phyloP scores from a whole-genome alignment of 345 rosid species.

The Eucalyptus rudis region DNA sequence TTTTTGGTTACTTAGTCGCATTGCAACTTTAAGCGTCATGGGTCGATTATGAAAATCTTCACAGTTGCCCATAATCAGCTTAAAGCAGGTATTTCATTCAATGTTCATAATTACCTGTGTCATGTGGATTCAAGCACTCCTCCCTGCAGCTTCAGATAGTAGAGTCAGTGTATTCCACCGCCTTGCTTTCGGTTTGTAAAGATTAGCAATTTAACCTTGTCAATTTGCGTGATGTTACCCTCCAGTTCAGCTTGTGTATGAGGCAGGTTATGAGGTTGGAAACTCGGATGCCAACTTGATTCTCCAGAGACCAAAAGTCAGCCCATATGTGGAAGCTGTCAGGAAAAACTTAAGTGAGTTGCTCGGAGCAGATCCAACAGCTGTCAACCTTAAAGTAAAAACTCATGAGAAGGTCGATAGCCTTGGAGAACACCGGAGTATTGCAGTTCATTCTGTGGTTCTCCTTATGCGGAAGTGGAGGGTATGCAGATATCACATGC shows the following conservation, averaged over 20 bases:
- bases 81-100: background rate
- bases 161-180: background rate
- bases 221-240: background rate
- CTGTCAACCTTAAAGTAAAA: conserved; percentile 78
- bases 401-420: conserved; percentile 93
- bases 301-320: conserved; percentile 83
- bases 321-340: conserved; percentile 80
- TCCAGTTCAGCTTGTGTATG: conserved; percentile 57
- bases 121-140: background rate
- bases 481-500: background rate
- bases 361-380: conserved; percentile 72
- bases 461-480: conserved; percentile 70
- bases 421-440: conserved; percentile 87
- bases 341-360: conserved; percentile 50
- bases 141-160: background rate
- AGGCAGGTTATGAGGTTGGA: conserved; percentile 84
- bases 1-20: background rate
- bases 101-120: background rate
- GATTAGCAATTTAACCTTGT: background rate
- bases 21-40: background rate
- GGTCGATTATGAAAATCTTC: background rate
- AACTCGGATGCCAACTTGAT: conserved; percentile 93
- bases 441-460: conserved; percentile 88
- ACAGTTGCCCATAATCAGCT: background rate
- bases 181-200: background rate